phyloP scores from a whole-genome alignment of 2,329 filamentous ascomycete species.

The Mollisiaceae sp. region DNA sequence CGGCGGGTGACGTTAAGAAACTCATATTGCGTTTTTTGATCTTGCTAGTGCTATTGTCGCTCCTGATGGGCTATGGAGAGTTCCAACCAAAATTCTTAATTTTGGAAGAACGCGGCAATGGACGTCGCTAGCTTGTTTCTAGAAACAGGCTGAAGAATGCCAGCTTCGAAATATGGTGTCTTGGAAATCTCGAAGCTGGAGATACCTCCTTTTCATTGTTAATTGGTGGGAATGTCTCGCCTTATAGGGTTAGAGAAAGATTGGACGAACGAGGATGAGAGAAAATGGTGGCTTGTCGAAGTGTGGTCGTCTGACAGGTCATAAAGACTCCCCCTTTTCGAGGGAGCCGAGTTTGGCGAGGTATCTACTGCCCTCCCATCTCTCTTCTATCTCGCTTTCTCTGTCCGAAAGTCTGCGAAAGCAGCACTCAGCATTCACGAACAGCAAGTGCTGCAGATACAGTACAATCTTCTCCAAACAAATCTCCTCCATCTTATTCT shows the following conservation, averaged over 20 bases:
- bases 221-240: background rate
- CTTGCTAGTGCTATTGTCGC: background rate
- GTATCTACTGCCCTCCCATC: background rate
- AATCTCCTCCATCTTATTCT: background rate
- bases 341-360: conserved; percentile 4
- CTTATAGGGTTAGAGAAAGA: background rate
- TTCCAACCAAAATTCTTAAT: background rate
- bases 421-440: background rate
- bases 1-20: background rate
- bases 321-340: background rate
- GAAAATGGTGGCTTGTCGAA: background rate
- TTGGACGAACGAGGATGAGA: background rate
- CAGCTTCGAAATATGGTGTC: background rate
- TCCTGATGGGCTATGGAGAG: background rate
- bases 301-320: background rate
- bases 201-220: background rate
- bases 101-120: background rate
- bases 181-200: background rate
- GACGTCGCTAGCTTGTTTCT: too few species aligned
- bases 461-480: background rate
- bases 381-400: background rate
- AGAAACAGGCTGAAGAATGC: background rate
- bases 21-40: background rate
- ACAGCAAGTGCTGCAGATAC: background rate
- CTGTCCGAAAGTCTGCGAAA: background rate